A percentile compares a stretch with the other conserved stretches of the same genome.
Evolutionary conservation across 306 rosid genomes (phyloP).

Genomic region (Gastrolobium bilobum): DNA sequence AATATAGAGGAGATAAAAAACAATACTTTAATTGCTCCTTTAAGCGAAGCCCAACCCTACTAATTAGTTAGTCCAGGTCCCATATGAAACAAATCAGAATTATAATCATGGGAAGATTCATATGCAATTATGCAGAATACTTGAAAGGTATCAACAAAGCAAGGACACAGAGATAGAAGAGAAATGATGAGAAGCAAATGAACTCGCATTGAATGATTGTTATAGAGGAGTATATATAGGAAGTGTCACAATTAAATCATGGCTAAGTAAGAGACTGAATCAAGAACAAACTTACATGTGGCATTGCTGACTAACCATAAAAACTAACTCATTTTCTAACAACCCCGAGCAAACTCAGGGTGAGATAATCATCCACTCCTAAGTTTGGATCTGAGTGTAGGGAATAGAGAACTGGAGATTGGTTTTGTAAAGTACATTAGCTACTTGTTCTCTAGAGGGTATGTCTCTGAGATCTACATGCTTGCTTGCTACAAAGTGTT

Average conservation of each 20-base stretch:
- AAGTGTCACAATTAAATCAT: background rate
- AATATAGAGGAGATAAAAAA: background rate
- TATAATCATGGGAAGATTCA: background rate
- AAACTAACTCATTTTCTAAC: no score
- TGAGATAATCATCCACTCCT: no score
- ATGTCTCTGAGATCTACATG: no score
- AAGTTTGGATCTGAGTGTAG: no score
- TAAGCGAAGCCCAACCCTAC: background rate
- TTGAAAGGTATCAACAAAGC: background rate
- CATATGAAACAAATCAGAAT: background rate
- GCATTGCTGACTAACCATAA: no score
- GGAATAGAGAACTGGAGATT: no score
- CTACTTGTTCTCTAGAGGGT: no score
- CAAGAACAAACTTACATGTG: no score
- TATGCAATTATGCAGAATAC: background rate
- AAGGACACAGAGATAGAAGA: background rate
- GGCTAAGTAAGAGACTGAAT: background rate
- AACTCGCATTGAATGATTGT: background rate
- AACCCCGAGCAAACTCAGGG: no score
- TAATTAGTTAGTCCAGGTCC: background rate
- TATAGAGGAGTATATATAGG: background rate
- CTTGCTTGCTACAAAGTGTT: no score
- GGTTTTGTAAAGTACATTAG: no score
- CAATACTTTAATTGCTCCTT: background rate
- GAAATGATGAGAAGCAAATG: conserved; percentile 12